phyloP scores from a whole-genome alignment of 345 rosid genomes.

The Capsella bursapastoris region DNA sequence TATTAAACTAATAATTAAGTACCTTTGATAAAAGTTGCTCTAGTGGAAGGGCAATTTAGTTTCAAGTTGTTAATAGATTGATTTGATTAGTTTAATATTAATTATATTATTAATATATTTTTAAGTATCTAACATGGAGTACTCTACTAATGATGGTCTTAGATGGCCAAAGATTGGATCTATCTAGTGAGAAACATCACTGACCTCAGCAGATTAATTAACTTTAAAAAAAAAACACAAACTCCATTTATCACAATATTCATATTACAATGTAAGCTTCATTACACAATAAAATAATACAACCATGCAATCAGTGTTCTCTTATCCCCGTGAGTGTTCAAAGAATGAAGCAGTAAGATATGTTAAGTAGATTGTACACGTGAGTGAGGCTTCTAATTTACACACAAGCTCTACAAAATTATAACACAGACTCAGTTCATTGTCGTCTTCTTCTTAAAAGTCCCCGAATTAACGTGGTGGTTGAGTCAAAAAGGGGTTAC shows the following conservation, averaged over 20 bases:
- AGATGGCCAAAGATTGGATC: constrained; percentile 16
- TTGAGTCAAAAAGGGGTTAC: constrained; percentile 46
- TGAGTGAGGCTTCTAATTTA: constrained; percentile 37
- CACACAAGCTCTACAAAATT: constrained; percentile 43
- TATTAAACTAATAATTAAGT: too few relatives aligned
- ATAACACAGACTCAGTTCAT: constrained; percentile 38
- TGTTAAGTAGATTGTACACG: constrained; percentile 38
- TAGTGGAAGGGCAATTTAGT: too few relatives aligned
- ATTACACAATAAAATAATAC: constrained; percentile 36
- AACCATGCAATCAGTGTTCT: constrained; percentile 31
- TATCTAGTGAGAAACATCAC: constrained; percentile 7
- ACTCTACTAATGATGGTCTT: too few relatives aligned
- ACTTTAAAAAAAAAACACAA: neutral
- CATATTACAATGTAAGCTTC: constrained; percentile 25
- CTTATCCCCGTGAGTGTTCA: constrained; percentile 23
- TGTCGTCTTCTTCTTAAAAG: constrained; percentile 30
- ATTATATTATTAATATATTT: too few relatives aligned
- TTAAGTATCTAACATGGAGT: too few relatives aligned
- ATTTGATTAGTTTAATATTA: too few relatives aligned
- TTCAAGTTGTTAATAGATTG: too few relatives aligned
- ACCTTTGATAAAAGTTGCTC: too few relatives aligned
- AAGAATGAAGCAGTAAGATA: constrained; percentile 39
- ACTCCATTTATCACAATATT: constrained; percentile 21
- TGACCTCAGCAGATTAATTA: neutral
- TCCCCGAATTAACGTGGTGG: constrained; percentile 34